Conservation (phyloP, 2,329 filamentous ascomycete species). For the Monosporascus sp. region DNA sequence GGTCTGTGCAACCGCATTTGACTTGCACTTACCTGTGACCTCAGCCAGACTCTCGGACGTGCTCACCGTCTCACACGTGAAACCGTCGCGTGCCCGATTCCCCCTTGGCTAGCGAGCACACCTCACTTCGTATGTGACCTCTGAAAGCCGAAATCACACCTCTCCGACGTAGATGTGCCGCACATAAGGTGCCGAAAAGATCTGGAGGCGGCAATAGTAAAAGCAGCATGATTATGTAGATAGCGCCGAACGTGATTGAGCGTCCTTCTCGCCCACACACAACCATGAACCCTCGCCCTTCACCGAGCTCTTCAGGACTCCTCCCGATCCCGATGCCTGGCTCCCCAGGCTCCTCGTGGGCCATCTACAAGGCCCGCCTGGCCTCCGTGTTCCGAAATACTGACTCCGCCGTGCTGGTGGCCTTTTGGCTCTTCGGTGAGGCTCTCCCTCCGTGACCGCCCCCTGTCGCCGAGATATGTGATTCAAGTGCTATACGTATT, state of each 20-base stretch:
- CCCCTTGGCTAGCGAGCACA: neutral
- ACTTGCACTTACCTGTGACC: neutral
- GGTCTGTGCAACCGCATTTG: too few species aligned
- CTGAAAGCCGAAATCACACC: neutral
- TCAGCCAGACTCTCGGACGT: neutral
- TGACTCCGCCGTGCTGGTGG: constrained; percentile 65
- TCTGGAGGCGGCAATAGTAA: too few species aligned
- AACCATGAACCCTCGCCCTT: constrained; percentile 1
- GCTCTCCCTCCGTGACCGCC: neutral
- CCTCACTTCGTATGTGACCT: neutral
- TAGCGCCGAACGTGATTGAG: neutral
- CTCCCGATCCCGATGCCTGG: constrained; percentile 56
- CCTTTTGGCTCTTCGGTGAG: constrained; percentile 93
- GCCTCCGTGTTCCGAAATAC: constrained; percentile 58
- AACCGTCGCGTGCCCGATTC: neutral
- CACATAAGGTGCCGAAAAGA: too few species aligned
- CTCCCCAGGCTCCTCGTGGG: constrained; percentile 62
- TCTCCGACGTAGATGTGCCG: too few species aligned
- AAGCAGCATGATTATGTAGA: too few species aligned
- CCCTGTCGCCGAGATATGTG: neutral
- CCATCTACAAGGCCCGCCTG: constrained; percentile 63
- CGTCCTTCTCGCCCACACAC: neutral
- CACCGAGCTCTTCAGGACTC: constrained; percentile 26
- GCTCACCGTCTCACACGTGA: neutral
- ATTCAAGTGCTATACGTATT: constrained; percentile 1